Base-by-base conservation (phyloP, 352 stramenopile species). In the Peronospora farinosa region DNA sequence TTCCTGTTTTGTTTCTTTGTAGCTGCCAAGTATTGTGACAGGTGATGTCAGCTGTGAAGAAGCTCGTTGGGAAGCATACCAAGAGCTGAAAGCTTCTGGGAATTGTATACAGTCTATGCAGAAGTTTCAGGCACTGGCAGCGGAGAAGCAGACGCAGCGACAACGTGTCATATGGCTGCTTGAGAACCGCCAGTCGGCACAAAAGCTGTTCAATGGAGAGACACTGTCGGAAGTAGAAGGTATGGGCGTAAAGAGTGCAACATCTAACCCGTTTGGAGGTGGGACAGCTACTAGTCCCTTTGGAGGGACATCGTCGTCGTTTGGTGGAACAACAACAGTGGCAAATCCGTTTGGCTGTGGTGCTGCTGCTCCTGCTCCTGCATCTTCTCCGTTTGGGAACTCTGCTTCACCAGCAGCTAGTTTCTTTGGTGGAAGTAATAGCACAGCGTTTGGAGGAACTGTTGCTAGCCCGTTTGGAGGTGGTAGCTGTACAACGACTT, bases 41-140 rank as follows among this genome's bases (percentile, higher is more conserved):
- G 74, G 75, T 15, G 78, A 88, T 40, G 27, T 86, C 32, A 88
- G 78, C 35, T 48, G 54, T 16, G 78, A 88, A 51, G 78, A 88
- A 60, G 58, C 70, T 36, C 65, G 74, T 17, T 80, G 69, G 64
- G 74, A 85, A 40, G 64, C 73, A 25, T 81, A 86, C 41, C 60
- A 80, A 39, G 69, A 86, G 44, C 49, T 84, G 28, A 83, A 84
- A 41, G 41, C 63, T 0, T 60, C 54, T 6, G 74, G 78, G 3
- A 72, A 51, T 23, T 73, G 60, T 31, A 31, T 54, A 7, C 70
- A 78, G 39, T 68, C 74, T 5, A 57, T 47, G 32, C 69, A 77
- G 41, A 65, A 56, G 27, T 44, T 88, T 36, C 63, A 82, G 31
- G 21, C 36, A 10, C 57, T 81, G 4, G 56, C 54, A 31, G 36